Evolutionary conservation across 257 asterid species (phyloP), one percentile per base, ranked within the genome.

Genomic region (Solanum bulbocastanum): DNA sequence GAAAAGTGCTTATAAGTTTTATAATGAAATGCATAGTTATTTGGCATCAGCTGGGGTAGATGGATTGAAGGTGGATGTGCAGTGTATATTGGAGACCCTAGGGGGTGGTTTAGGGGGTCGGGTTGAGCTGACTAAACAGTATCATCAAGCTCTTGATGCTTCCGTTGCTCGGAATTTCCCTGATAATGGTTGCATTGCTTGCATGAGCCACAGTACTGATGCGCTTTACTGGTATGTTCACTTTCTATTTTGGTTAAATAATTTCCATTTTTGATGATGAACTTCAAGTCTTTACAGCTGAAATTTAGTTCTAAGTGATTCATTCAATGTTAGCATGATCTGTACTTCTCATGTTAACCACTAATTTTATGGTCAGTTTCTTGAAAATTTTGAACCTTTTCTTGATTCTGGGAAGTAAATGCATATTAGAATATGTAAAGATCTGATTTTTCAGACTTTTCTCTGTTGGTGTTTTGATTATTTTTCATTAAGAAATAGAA

Each of bases 151-250:
- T 74, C 98, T 96, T 52, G 99, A 96, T 89, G 98, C 99, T 13
- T 96, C 99, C 10, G 91, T 95, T 69, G 87, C 98, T 33, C 87
- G 92, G 85, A 94, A 94, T 37, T 95, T 96, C 30, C 91, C 96
- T 3, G 98, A 93, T 85, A 96, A 94, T 83, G 99, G 98, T 1
- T 92, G 95, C 94, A 94, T 96, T 46, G 97, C 99, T n/a, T 96
- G 99, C 86, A 96, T 96, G 99, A 95, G 98, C 92, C 99, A 96
- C 89, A 96, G 87, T 85, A 96, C 96, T 16, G 99, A 96, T 84
- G 94, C 98, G 3, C 92, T 96, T 83, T 96, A 94, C 92, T 95
- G 98, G 98, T 95, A 92, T 68, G 74, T 32, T 6, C 86, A 49
- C 86, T 82, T 82, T 3, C 68, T 30, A 20, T 49, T 49, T 49